Percentiles rank a stretch among this genome's conserved stretches.
These are phyloP conservation scores for Cephalotrichum gorgonifer DNA, from an alignment of 2,329 filamentous ascomycete species.

Conservation along the genomic window DNA sequence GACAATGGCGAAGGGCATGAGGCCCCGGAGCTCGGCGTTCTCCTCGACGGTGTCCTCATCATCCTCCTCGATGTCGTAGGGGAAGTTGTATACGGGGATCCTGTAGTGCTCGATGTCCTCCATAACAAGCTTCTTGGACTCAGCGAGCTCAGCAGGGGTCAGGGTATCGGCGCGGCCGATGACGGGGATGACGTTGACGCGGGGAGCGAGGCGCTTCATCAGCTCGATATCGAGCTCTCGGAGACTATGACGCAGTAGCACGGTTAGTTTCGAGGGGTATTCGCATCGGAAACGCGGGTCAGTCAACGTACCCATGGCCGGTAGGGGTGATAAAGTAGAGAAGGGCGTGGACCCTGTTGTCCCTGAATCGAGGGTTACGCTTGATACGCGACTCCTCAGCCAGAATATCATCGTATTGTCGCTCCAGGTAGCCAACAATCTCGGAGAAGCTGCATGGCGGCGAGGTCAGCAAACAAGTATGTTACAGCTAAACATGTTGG, in stretches of 20 bases:
- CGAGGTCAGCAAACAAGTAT: neutral
- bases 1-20: conserved; percentile 99
- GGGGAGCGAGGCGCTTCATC: conserved; percentile 97
- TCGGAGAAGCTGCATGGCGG: conserved; percentile 66
- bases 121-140: conserved; percentile 99
- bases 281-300: neutral
- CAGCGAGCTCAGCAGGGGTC: conserved; percentile 89
- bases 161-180: conserved; percentile 98
- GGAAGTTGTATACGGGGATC: conserved; percentile 99
- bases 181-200: conserved; percentile 97
- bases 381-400: conserved; percentile 99
- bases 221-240: conserved; percentile 98
- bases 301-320: conserved; percentile 67
- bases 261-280: conserved; percentile 9
- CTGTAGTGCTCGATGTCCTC: conserved; percentile 99
- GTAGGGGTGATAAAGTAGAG: conserved; percentile 99
- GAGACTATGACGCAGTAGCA: conserved; percentile 45
- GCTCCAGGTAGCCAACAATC: conserved; percentile 96
- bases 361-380: conserved; percentile 99
- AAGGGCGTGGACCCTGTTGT: conserved; percentile 96
- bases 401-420: conserved; percentile 98
- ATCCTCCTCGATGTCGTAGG: conserved; percentile 98
- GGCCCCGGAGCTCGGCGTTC: conserved; percentile 89
- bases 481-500: neutral
- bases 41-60: conserved; percentile 99